phyloP scores from a whole-genome alignment of 2,329 filamentous ascomycete species.

The Hypoxylon sp. region DNA sequence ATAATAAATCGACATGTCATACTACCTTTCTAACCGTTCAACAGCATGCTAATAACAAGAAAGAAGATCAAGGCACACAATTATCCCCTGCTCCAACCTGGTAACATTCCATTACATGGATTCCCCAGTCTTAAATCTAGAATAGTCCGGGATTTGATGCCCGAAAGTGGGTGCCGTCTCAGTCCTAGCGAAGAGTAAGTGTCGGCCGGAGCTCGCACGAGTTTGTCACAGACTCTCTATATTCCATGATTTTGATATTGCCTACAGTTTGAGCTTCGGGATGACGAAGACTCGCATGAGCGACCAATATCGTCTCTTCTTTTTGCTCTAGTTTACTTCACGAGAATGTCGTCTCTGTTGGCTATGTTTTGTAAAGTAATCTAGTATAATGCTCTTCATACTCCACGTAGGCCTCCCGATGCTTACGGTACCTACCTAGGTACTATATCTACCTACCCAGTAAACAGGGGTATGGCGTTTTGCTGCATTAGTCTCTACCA shows the following conservation, averaged over 20 bases:
- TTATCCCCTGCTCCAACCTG: slow-evolving; percentile 15
- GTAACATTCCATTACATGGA: slow-evolving; percentile 25
- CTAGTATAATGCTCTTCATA: neutral
- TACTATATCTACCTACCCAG: neutral
- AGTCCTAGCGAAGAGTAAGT: slow-evolving; percentile 5
- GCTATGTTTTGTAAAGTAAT: neutral
- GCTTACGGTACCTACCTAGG: neutral
- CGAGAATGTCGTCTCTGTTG: neutral
- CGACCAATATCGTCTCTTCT: slow-evolving; percentile 2
- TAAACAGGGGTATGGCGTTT: slow-evolving; percentile 16
- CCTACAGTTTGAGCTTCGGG: neutral
- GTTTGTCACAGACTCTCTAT: slow-evolving; percentile 1
- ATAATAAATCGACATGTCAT: slow-evolving; percentile 7
- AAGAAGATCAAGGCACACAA: slow-evolving; percentile 7
- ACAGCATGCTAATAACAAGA: slow-evolving; percentile 4
- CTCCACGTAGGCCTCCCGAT: slow-evolving; percentile 1
- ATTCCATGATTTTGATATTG: neutral
- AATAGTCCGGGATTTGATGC: slow-evolving; percentile 3
- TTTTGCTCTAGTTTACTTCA: neutral
- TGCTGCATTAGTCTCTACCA: slow-evolving; percentile 12
- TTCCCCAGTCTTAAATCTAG: slow-evolving; percentile 30
- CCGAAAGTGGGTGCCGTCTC: slow-evolving; percentile 14
- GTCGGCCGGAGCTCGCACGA: slow-evolving; percentile 6
- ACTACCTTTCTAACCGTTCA: slow-evolving; percentile 14
- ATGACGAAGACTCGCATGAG: neutral